Percentiles rank a stretch among this genome's conserved stretches.
phyloP scores from a whole-genome alignment of 1,139 yeast species.

The Nakaseomyces uthaithaninus region DNA sequence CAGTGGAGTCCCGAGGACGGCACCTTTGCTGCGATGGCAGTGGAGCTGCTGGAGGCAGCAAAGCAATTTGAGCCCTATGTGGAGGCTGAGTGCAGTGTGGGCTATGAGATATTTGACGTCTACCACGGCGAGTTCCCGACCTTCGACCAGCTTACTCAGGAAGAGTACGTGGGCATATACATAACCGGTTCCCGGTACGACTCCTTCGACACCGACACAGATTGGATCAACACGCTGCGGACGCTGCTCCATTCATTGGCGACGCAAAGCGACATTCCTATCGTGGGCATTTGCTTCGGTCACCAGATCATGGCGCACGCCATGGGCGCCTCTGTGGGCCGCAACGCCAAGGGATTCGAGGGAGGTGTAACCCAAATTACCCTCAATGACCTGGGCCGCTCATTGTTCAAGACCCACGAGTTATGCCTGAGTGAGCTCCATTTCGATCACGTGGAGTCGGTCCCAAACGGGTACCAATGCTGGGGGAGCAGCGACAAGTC shows the following conservation, averaged over 20 bases:
- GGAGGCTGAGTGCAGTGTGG: slow-evolving; percentile 10
- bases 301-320: slow-evolving; percentile 70
- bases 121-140: slow-evolving; percentile 25
- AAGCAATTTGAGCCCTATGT: slow-evolving; percentile 11
- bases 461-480: slow-evolving; percentile 39
- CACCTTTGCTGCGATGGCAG: slow-evolving; percentile 24
- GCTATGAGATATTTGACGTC: slow-evolving; percentile 18
- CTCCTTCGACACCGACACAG: slow-evolving; percentile 37
- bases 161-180: slow-evolving; percentile 33
- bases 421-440: slow-evolving; percentile 57
- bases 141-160: slow-evolving; percentile 13
- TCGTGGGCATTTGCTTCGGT: slow-evolving; percentile 75
- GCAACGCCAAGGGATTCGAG: slow-evolving; percentile 67
- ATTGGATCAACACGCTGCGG: slow-evolving; percentile 42
- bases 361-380: slow-evolving; percentile 50
- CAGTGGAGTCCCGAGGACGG: slow-evolving; percentile 23
- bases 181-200: slow-evolving; percentile 53
- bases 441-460: slow-evolving; percentile 54
- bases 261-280: slow-evolving; percentile 32
- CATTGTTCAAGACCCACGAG: slow-evolving; percentile 32
- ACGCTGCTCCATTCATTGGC: slow-evolving; percentile 31
- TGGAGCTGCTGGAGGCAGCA: slow-evolving; percentile 16
- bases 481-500: slow-evolving; percentile 52
- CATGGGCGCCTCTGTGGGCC: slow-evolving; percentile 51
- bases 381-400: slow-evolving; percentile 36